These are phyloP conservation scores for Lentinula edodes DNA, from an alignment of 768 basidiomycete species.

Conservation along the genomic window DNA sequence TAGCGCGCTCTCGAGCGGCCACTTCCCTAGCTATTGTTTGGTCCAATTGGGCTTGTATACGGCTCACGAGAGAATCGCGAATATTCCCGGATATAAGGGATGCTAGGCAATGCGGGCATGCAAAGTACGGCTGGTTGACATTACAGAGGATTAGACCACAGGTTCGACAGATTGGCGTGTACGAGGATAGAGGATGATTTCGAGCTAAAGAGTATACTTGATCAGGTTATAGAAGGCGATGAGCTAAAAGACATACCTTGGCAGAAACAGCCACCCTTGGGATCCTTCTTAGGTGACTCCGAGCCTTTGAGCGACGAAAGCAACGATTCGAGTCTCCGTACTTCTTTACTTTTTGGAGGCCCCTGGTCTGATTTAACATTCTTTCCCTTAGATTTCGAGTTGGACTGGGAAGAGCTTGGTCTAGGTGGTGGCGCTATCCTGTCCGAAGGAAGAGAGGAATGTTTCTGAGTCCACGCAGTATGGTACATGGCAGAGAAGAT, in stretches of 20 bases:
- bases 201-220: slow-evolving; percentile 34
- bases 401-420: not conserved
- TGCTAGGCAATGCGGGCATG: slow-evolving; percentile 49
- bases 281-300: slow-evolving; percentile 38
- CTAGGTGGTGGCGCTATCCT: not conserved
- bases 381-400: not conserved
- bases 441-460: slow-evolving; percentile 1
- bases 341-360: slow-evolving; percentile 42
- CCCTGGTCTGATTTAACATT: not conserved
- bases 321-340: slow-evolving; percentile 42
- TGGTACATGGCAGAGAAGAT: not conserved
- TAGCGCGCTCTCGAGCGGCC: slow-evolving; percentile 37
- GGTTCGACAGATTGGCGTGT: slow-evolving; percentile 46
- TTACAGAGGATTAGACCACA: slow-evolving; percentile 64
- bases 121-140: slow-evolving; percentile 46
- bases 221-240: not conserved
- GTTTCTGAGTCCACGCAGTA: not conserved
- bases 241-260: slow-evolving; percentile 35
- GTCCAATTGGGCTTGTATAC: slow-evolving; percentile 38
- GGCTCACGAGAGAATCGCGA: slow-evolving; percentile 31
- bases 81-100: slow-evolving; percentile 29
- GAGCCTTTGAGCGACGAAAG: slow-evolving; percentile 30
- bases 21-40: slow-evolving; percentile 42
- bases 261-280: slow-evolving; percentile 66
- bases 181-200: slow-evolving; percentile 49